Evolutionary conservation across 768 basidiomycete species (phyloP).

Genomic region (Lentinula sp.): DNA sequence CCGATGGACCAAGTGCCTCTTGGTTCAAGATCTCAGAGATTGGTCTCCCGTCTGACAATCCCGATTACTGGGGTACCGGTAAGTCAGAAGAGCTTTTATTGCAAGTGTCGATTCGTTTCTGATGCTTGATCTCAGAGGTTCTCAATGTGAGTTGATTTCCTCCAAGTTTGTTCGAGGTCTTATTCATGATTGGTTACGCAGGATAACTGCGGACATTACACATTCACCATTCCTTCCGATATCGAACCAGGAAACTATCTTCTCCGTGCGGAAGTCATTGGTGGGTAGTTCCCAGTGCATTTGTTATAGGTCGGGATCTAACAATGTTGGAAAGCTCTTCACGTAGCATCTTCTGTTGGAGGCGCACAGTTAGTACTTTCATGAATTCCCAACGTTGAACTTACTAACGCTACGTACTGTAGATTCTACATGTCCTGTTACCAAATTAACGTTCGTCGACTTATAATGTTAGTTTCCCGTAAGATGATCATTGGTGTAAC

Average conservation of each 20-base stretch:
- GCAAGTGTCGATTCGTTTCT: neutral
- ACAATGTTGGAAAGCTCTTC: conserved; percentile 25
- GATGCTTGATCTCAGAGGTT: conserved; percentile 17
- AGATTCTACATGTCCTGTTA: conserved; percentile 41
- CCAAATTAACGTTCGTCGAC: conserved; percentile 28
- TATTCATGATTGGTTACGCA: conserved; percentile 4
- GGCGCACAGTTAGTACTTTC: conserved; percentile 26
- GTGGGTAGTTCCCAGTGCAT: conserved; percentile 17
- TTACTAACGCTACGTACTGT: neutral
- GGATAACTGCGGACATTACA: conserved; percentile 51
- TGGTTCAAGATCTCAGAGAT: conserved; percentile 52
- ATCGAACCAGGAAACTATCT: conserved; percentile 40
- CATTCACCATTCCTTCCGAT: conserved; percentile 36
- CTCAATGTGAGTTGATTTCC: conserved; percentile 18
- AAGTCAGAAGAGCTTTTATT: conserved; percentile 5
- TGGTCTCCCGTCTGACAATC: conserved; percentile 42
- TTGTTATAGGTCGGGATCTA: neutral
- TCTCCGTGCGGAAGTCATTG: conserved; percentile 41
- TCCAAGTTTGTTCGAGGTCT: neutral
- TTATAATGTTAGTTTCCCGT: neutral
- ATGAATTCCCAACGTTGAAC: neutral
- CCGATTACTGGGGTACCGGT: conserved; percentile 40
- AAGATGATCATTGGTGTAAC: neutral
- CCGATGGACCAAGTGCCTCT: conserved; percentile 30
- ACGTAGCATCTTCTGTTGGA: conserved; percentile 32